Conservation (phyloP, 2,329 filamentous ascomycete species). For the Neurospora sp. region DNA sequence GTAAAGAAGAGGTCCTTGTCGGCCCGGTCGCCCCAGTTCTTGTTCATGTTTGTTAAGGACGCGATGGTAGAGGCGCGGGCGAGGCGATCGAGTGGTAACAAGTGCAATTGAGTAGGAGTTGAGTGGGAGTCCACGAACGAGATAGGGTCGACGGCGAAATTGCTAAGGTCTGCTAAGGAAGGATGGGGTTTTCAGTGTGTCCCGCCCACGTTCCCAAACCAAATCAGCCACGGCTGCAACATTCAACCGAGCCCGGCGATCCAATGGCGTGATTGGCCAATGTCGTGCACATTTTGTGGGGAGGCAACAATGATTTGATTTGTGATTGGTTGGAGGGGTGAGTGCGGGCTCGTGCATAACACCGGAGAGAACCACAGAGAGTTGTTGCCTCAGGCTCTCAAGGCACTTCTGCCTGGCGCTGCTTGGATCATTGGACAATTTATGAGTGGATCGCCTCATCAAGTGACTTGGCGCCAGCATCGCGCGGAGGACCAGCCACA, state of each 20-base stretch:
- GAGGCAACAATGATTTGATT: no score
- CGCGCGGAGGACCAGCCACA: slow-evolving; percentile 13
- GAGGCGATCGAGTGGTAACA: slow-evolving; percentile 4
- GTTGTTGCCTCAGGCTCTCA: not conserved
- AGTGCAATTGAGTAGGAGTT: not conserved
- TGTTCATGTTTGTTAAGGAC: slow-evolving; percentile 35
- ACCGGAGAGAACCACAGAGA: not conserved
- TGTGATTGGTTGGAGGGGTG: not conserved
- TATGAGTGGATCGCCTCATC: slow-evolving; percentile 6
- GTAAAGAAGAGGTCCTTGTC: slow-evolving; percentile 56
- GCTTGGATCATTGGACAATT: no score
- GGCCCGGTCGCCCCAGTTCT: slow-evolving; percentile 52
- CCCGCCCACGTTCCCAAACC: not conserved
- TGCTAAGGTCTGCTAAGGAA: slow-evolving; percentile 20
- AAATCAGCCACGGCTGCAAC: slow-evolving; percentile 1
- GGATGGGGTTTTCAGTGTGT: slow-evolving; percentile 13
- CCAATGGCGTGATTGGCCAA: not conserved
- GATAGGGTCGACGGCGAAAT: slow-evolving; percentile 14
- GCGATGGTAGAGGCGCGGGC: not conserved
- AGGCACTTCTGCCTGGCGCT: not conserved
- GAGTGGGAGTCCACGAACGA: slow-evolving; percentile 8
- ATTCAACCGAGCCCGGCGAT: not conserved
- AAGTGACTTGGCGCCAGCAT: slow-evolving; percentile 20
- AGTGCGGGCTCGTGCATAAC: not conserved
- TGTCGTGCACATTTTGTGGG: not conserved